phyloP scores from a whole-genome alignment of 2,329 filamentous ascomycete genomes.

The Beauveria brongniartii region DNA sequence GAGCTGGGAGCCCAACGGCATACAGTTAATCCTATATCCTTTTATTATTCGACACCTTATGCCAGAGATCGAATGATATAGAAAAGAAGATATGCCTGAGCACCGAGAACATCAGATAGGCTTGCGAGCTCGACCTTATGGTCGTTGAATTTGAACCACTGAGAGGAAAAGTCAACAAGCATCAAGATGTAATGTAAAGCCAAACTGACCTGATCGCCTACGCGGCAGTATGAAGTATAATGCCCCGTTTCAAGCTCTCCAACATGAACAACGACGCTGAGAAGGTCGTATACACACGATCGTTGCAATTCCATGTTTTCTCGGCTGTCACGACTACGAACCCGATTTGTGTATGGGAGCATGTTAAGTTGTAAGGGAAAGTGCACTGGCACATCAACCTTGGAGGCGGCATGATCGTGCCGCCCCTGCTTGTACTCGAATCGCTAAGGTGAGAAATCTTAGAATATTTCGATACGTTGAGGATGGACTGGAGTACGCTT shows the following conservation, averaged over 20 bases:
- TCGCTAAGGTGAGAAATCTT: slow-evolving; percentile 28
- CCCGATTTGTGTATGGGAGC: slow-evolving; percentile 75
- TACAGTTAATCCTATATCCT: background rate
- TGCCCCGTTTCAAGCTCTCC: slow-evolving; percentile 90
- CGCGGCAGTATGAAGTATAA: slow-evolving; percentile 81
- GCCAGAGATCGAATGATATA: slow-evolving; percentile 63
- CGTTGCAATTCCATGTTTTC: slow-evolving; percentile 51
- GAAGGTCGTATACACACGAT: slow-evolving; percentile 74
- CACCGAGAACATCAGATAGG: slow-evolving; percentile 75
- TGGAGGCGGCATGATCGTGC: slow-evolving; percentile 64
- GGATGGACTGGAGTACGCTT: slow-evolving; percentile 14
- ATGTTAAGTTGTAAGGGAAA: slow-evolving; percentile 87
- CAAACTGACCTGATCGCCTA: slow-evolving; percentile 54
- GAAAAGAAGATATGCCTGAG: slow-evolving; percentile 85
- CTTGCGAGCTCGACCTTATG: slow-evolving; percentile 80
- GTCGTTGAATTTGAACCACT: slow-evolving; percentile 97
- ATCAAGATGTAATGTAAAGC: background rate
- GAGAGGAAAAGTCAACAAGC: slow-evolving; percentile 14
- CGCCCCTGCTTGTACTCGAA: slow-evolving; percentile 66
- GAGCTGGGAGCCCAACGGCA: background rate
- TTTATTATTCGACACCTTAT: slow-evolving; percentile 18
- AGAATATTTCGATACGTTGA: background rate
- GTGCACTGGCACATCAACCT: slow-evolving; percentile 78
- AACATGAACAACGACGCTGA: slow-evolving; percentile 86
- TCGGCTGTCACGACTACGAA: slow-evolving; percentile 40